phyloP scores from a whole-genome alignment of 495 filamentous ascomycete species.

The Lichina pygmaea region DNA sequence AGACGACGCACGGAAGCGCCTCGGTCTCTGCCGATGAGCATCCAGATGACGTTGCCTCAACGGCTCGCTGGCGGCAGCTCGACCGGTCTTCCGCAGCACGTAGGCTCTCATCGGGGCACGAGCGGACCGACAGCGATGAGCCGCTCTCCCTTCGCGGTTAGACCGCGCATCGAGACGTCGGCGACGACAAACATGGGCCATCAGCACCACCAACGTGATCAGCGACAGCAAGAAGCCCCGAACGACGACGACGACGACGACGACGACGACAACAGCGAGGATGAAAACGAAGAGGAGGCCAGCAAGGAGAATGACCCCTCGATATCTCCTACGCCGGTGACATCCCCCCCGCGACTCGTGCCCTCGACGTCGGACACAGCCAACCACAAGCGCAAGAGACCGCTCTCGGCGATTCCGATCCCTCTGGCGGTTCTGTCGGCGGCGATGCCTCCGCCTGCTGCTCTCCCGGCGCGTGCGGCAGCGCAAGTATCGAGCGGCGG shows the following conservation, averaged over 20 bases:
- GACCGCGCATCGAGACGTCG: constrained; percentile 7
- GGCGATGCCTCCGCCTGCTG: too few species aligned
- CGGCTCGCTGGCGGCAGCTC: too few species aligned
- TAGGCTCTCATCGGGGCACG: background rate
- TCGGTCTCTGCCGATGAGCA: background rate
- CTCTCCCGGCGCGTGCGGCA: too few species aligned
- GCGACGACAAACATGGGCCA: constrained; percentile 10
- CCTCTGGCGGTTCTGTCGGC: too few species aligned
- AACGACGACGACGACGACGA: constrained; percentile 12
- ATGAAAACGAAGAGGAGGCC: constrained; percentile 4
- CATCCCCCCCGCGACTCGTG: constrained; percentile 3
- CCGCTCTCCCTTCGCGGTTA: constrained; percentile 8
- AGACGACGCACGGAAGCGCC: background rate
- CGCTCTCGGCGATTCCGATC: too few species aligned
- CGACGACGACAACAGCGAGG: constrained; percentile 6
- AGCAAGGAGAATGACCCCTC: constrained; percentile 26
- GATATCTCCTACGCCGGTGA: constrained; percentile 15
- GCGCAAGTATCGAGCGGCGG: too few species aligned
- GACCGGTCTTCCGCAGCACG: constrained; percentile 5
- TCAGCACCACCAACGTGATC: background rate
- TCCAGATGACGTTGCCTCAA: too few species aligned
- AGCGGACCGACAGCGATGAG: constrained; percentile 1
- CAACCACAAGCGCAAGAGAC: too few species aligned
- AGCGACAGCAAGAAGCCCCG: background rate
- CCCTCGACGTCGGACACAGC: too few species aligned